Conservation (phyloP, 2,329 filamentous ascomycete species). For the Phialophora verrucosa region DNA sequence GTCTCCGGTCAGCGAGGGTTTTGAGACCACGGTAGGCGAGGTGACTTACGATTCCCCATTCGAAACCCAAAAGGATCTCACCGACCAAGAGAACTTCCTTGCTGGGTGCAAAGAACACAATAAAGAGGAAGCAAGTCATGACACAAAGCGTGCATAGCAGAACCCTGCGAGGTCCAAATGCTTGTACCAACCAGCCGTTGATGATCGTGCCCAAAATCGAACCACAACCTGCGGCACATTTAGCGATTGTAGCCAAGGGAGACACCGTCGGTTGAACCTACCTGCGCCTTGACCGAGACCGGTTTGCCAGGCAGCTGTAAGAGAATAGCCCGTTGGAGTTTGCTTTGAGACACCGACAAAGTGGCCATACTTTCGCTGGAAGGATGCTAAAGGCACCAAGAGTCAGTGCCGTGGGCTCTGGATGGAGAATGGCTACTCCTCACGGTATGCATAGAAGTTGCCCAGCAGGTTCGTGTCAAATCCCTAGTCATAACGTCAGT, state of each 20-base stretch:
- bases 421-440: not conserved
- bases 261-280: not conserved
- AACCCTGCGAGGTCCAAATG: constrained; percentile 57
- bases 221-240: constrained; percentile 56
- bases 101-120: constrained; percentile 58
- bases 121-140: constrained; percentile 56
- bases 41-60: constrained; percentile 40
- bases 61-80: constrained; percentile 55
- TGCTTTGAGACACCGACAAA: constrained; percentile 21
- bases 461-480: constrained; percentile 60
- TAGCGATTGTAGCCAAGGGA: not conserved
- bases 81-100: constrained; percentile 55
- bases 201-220: constrained; percentile 62
- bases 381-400: constrained; percentile 17
- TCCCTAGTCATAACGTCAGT: constrained; percentile 32
- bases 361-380: constrained; percentile 29
- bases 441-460: constrained; percentile 56
- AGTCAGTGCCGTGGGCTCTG: not conserved
- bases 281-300: constrained; percentile 28
- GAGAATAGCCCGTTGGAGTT: constrained; percentile 26
- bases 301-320: constrained; percentile 33
- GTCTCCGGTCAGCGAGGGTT: not conserved
- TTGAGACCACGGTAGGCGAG: not conserved
- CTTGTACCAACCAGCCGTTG: constrained; percentile 56
- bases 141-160: constrained; percentile 55